These are phyloP conservation scores for Sanghuangporus sanghuang DNA, from an alignment of 1,284 basidiomycete species.

Conservation along the genomic window DNA sequence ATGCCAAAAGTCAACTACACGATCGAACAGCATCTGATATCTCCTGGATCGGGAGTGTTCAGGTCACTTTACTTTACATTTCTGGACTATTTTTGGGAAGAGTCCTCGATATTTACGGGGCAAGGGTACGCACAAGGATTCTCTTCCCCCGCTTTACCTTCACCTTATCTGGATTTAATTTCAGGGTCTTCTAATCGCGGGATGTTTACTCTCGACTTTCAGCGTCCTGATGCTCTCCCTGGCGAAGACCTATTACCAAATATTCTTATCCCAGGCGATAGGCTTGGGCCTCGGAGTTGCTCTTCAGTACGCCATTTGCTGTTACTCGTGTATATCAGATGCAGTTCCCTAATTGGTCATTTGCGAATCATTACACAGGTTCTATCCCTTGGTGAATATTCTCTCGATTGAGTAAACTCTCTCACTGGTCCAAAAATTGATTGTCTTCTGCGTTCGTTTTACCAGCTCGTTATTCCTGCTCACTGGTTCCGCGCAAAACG, in stretches of 20 bases:
- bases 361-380: constrained; percentile 5
- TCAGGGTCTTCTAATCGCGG: constrained; percentile 14
- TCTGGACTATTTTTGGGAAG: constrained; percentile 16
- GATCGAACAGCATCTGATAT: constrained; percentile 17
- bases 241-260: constrained; percentile 17
- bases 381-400: constrained; percentile 16
- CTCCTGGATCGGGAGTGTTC: constrained; percentile 19
- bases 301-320: constrained; percentile 12
- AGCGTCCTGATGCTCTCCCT: constrained; percentile 18
- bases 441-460: not conserved
- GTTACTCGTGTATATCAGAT: not conserved
- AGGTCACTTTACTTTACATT: constrained; percentile 17
- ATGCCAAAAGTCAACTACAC: constrained; percentile 15
- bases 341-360: not conserved
- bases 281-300: constrained; percentile 17
- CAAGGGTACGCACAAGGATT: constrained; percentile 4
- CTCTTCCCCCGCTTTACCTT: not conserved
- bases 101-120: constrained; percentile 17
- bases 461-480: constrained; percentile 16
- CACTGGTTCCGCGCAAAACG: constrained; percentile 29
- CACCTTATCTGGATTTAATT: not conserved
- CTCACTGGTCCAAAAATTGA: not conserved
- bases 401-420: not conserved
- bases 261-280: constrained; percentile 18
- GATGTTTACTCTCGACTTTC: constrained; percentile 17